Evolutionary conservation across 2,329 filamentous ascomycete genomes (phyloP).

Genomic region (Fusarium fracticaudum): DNA sequence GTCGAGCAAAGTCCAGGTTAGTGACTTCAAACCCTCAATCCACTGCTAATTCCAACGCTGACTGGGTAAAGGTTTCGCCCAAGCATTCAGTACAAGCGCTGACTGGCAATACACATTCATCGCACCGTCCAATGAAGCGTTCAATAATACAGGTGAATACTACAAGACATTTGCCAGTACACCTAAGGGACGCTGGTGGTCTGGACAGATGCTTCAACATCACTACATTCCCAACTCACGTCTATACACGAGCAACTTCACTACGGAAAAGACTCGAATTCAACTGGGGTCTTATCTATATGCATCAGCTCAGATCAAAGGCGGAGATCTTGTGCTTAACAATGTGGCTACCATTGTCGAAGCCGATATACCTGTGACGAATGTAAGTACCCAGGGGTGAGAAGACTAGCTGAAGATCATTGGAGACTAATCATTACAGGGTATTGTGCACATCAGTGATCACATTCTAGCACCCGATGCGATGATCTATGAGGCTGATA

Average conservation of each 20-base stretch:
- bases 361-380: neutral
- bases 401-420: rapidly evolving
- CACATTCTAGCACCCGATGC: neutral
- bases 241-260: neutral
- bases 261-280: neutral
- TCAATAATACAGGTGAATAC: neutral
- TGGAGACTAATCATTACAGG: neutral
- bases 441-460: neutral
- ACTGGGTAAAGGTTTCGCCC: neutral
- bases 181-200: neutral
- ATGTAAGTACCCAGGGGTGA: neutral
- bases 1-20: neutral
- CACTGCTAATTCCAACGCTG: neutral
- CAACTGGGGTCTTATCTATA: neutral
- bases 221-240: neutral
- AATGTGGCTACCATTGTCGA: neutral
- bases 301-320: neutral
- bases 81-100: neutral
- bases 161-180: neutral
- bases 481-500: neutral
- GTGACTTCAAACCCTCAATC: neutral
- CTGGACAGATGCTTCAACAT: neutral
- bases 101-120: neutral
- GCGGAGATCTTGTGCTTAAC: neutral
- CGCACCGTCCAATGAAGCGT: neutral